phyloP scores from a whole-genome alignment of 257 asterid genomes.

The Solanum chmielewskii region DNA sequence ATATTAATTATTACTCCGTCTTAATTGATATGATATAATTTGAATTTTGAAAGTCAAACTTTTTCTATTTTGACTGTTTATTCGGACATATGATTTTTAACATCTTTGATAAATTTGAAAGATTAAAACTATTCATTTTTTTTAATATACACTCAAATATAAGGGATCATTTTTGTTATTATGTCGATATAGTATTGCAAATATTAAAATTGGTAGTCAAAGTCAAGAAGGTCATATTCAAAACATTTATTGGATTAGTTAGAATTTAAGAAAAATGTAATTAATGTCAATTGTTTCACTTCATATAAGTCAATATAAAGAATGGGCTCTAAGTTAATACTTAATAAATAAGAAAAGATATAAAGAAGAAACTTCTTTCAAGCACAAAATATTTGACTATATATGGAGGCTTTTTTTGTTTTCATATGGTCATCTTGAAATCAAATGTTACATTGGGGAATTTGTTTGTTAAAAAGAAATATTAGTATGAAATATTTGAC shows the following conservation, averaged over 20 bases:
- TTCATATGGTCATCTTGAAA: not conserved
- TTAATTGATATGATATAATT: accelerated
- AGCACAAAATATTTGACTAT: not conserved
- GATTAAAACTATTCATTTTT: not conserved
- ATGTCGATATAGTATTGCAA: not conserved
- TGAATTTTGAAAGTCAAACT: not conserved
- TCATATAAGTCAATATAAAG: not conserved
- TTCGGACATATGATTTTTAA: accelerated
- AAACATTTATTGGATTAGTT: not conserved
- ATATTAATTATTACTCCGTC: accelerated
- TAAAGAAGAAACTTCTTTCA: not conserved
- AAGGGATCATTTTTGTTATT: not conserved
- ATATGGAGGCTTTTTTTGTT: not conserved
- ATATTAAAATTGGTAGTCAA: not conserved
- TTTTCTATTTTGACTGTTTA: not conserved
- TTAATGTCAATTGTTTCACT: not conserved
- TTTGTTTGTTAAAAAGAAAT: not conserved
- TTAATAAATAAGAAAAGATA: not conserved
- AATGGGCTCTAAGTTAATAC: not conserved
- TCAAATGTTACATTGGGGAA: not conserved
- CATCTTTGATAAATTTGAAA: not conserved
- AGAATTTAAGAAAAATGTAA: not conserved
- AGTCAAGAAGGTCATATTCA: not conserved
- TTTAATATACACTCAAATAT: not conserved
- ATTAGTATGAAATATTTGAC: not conserved